Conservation (phyloP, 192 early-diverging fungal genomes). For the Coemansia sp. region DNA sequence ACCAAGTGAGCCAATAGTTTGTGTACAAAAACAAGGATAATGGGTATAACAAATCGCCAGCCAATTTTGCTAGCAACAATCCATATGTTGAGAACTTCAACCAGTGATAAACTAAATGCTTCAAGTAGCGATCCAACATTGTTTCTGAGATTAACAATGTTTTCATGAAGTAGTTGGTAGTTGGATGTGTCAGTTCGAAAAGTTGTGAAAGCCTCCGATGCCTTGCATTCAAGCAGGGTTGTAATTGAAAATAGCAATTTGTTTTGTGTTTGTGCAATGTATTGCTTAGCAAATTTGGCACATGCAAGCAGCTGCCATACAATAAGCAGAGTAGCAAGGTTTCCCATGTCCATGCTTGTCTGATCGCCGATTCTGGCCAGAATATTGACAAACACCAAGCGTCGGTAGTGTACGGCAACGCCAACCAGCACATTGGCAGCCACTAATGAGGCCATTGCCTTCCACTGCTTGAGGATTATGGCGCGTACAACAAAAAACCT, state of each 20-base stretch:
- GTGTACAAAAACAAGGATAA: slow-evolving; percentile 12
- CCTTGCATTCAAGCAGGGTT: neutral
- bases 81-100: slow-evolving; percentile 17
- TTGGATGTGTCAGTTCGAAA: neutral
- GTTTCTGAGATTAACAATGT: neutral
- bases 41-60: slow-evolving; percentile 30
- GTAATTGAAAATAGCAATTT: neutral
- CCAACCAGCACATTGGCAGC: neutral
- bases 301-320: neutral
- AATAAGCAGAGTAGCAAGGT: neutral
- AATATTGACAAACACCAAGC: neutral
- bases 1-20: slow-evolving; percentile 8
- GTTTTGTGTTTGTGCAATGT: neutral
- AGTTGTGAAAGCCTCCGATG: neutral
- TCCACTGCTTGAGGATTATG: neutral
- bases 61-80: slow-evolving; percentile 26
- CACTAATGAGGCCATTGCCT: neutral
- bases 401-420: neutral
- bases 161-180: neutral
- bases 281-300: neutral
- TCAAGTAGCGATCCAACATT: neutral
- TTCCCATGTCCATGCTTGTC: neutral
- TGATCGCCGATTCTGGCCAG: neutral
- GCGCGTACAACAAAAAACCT: neutral
- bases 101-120: neutral